Evolutionary conservation across 495 filamentous ascomycete species (phyloP).

Genomic region (Podospora pseudocomata): DNA sequence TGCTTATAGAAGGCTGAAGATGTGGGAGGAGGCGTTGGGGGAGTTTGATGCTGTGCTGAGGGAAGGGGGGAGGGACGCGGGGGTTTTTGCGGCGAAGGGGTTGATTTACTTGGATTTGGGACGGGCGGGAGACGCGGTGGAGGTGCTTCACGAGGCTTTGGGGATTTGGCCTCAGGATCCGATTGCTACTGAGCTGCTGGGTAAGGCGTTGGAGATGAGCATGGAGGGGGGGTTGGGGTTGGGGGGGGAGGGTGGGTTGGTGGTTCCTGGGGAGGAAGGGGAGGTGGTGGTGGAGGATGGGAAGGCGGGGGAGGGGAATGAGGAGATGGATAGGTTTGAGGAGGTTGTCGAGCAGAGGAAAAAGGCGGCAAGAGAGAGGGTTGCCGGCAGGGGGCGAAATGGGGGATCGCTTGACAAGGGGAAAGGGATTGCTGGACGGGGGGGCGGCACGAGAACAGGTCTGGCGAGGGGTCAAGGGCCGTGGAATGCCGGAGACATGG

Average conservation of each 20-base stretch:
- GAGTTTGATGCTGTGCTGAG: slow-evolving; percentile 81
- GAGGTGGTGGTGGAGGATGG: slow-evolving; percentile 34
- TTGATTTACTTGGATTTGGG: slow-evolving; percentile 68
- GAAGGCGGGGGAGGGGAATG: slow-evolving; percentile 52
- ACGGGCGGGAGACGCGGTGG: slow-evolving; percentile 62
- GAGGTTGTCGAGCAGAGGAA: slow-evolving; percentile 29
- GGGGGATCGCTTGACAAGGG: slow-evolving; percentile 23
- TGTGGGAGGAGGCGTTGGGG: slow-evolving; percentile 64
- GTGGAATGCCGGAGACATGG: slow-evolving; percentile 19
- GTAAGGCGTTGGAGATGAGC: slow-evolving; percentile 57
- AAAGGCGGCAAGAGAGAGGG: slow-evolving; percentile 21
- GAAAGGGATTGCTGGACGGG: slow-evolving; percentile 22
- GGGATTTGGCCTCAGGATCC: slow-evolving; percentile 65
- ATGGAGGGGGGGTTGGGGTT: slow-evolving; percentile 15
- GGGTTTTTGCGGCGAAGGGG: slow-evolving; percentile 69
- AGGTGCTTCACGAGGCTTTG: slow-evolving; percentile 68
- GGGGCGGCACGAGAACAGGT: slow-evolving; percentile 3
- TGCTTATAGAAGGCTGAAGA: slow-evolving; percentile 70
- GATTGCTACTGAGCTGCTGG: slow-evolving; percentile 69
- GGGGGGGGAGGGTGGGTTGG: slow-evolving; percentile 4
- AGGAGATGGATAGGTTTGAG: slow-evolving; percentile 38
- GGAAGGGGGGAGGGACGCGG: slow-evolving; percentile 67
- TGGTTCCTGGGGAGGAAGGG: not conserved
- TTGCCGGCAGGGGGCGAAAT: slow-evolving; percentile 20
- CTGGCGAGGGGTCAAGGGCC: slow-evolving; percentile 6